Percentiles rank a stretch among this genome's conserved stretches.
Evolutionary conservation across 805 yeast species (phyloP).

Genomic region (Brettanomyces naardenensis): DNA sequence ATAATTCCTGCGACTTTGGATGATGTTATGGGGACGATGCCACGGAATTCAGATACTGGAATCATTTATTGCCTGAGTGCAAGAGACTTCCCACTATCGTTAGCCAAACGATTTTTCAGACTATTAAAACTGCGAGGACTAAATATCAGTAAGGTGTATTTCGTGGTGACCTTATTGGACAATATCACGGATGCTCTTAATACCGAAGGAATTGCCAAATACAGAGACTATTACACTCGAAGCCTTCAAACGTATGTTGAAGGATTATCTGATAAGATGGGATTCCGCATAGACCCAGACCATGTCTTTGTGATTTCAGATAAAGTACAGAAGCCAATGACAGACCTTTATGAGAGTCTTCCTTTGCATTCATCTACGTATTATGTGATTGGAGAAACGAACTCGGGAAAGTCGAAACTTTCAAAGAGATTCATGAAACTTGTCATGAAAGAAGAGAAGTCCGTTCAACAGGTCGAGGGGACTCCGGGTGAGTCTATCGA

Average conservation of each 20-base stretch:
- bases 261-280: neutral
- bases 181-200: neutral
- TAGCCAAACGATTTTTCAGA: slow-evolving; percentile 10
- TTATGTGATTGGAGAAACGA: slow-evolving; percentile 23
- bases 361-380: slow-evolving; percentile 3
- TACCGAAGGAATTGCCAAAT: neutral
- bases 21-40: slow-evolving; percentile 7
- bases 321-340: neutral
- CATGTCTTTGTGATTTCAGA: slow-evolving; percentile 3
- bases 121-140: neutral
- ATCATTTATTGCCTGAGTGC: slow-evolving; percentile 15
- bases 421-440: slow-evolving; percentile 6
- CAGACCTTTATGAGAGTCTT: slow-evolving; percentile 2
- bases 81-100: slow-evolving; percentile 16
- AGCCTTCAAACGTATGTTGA: slow-evolving; percentile 1
- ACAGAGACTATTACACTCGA: slow-evolving; percentile 1
- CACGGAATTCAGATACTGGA: slow-evolving; percentile 2
- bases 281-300: neutral
- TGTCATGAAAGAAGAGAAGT: slow-evolving; percentile 1
- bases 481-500: slow-evolving; percentile 1
- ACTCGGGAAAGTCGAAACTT: slow-evolving; percentile 22
- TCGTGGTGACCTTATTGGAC: slow-evolving; percentile 1
- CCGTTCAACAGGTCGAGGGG: neutral
- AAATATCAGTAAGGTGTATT: neutral
- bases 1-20: slow-evolving; percentile 7